A percentile compares a stretch with the other conserved stretches of the same genome.
These are phyloP conservation scores for Leccinum subgranulosum DNA, from an alignment of 768 basidiomycete genomes.

Conservation along the genomic window DNA sequence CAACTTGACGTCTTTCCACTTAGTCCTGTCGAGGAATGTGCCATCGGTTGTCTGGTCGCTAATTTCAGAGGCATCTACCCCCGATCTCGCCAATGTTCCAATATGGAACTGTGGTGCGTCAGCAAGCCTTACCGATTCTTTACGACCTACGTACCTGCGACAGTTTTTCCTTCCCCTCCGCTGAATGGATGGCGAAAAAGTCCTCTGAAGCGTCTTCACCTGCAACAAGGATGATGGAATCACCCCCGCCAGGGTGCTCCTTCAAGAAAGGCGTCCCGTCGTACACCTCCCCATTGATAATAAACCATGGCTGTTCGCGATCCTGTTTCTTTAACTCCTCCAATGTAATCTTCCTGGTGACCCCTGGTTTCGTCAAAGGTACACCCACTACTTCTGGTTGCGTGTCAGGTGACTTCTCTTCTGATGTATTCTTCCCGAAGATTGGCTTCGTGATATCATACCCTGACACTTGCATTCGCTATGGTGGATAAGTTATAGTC, in stretches of 20 bases:
- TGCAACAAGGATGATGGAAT: conserved; percentile 52
- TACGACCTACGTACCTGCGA: conserved; percentile 31
- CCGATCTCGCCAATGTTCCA: conserved; percentile 39
- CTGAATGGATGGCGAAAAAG: conserved; percentile 62
- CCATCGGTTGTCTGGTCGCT: conserved; percentile 7
- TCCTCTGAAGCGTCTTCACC: conserved; percentile 63
- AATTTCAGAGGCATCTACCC: background rate
- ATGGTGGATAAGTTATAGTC: background rate
- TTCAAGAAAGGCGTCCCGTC: conserved; percentile 48
- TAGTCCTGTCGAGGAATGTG: conserved; percentile 41
- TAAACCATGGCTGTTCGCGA: conserved; percentile 45
- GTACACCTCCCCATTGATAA: conserved; percentile 54
- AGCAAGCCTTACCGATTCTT: conserved; percentile 1
- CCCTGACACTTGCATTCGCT: conserved; percentile 46
- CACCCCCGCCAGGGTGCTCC: conserved; percentile 57
- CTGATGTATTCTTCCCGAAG: conserved; percentile 24
- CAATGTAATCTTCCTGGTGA: conserved; percentile 42
- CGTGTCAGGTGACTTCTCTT: background rate
- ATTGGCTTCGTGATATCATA: conserved; percentile 41
- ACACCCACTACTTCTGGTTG: conserved; percentile 19
- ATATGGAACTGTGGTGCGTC: conserved; percentile 39
- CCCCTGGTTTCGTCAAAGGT: conserved; percentile 44
- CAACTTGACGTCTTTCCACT: conserved; percentile 49
- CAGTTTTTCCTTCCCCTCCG: conserved; percentile 44
- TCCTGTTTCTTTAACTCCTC: conserved; percentile 42